These are phyloP conservation scores for Kodamaea sp. DNA, from an alignment of 1,139 yeast genomes.

Conservation along the genomic window DNA sequence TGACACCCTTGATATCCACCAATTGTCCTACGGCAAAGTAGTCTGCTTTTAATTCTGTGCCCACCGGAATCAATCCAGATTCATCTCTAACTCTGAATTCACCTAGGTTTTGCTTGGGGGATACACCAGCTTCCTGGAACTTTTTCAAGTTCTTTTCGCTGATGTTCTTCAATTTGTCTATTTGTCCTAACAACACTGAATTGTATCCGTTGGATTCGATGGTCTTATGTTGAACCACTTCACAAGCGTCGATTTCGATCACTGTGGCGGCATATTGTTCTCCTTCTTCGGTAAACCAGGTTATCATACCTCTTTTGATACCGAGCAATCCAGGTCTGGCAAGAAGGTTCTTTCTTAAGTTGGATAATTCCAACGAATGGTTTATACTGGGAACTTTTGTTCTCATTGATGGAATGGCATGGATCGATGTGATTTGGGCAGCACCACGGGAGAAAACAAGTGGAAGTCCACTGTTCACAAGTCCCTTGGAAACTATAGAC, in stretches of 20 bases:
- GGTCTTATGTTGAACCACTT: slow-evolving; percentile 76
- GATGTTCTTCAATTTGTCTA: slow-evolving; percentile 66
- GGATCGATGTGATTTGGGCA: slow-evolving; percentile 57
- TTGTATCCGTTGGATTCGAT: slow-evolving; percentile 70
- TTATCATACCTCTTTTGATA: slow-evolving; percentile 85
- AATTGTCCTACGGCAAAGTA: slow-evolving; percentile 81
- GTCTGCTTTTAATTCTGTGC: slow-evolving; percentile 78
- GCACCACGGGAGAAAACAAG: slow-evolving; percentile 30
- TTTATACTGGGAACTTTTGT: slow-evolving; percentile 46
- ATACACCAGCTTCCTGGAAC: slow-evolving; percentile 75
- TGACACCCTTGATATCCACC: slow-evolving; percentile 74
- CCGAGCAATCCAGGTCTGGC: slow-evolving; percentile 84
- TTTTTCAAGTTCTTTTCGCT: slow-evolving; percentile 72
- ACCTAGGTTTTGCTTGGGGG: slow-evolving; percentile 73
- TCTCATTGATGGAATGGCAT: slow-evolving; percentile 50
- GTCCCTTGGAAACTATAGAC: slow-evolving; percentile 2
- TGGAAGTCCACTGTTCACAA: slow-evolving; percentile 6
- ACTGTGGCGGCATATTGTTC: slow-evolving; percentile 77
- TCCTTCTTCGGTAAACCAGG: slow-evolving; percentile 75
- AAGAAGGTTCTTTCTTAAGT: slow-evolving; percentile 66
- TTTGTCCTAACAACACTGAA: slow-evolving; percentile 89
- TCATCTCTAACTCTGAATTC: slow-evolving; percentile 79
- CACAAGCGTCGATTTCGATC: slow-evolving; percentile 83
- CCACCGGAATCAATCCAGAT: slow-evolving; percentile 69
- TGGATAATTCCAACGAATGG: slow-evolving; percentile 59